Evolutionary conservation across 805 yeast species (phyloP), one percentile per base, ranked within the genome.

Genomic region (Blastobotrys americana): DNA sequence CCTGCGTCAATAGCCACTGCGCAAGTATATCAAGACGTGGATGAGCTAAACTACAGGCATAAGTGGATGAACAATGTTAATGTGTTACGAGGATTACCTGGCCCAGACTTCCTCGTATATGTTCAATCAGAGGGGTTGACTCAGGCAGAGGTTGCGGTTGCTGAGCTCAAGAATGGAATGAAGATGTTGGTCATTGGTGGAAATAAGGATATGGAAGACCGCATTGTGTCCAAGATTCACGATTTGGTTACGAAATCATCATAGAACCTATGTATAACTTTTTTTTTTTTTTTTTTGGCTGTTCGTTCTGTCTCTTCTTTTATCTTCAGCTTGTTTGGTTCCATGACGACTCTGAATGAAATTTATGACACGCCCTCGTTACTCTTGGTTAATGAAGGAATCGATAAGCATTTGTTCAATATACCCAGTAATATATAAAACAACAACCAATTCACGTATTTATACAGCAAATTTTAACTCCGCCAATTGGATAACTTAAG

Each of bases 21-120:
- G 37, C 19, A 42, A 15, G 19, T 21, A 16, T 8, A n/a, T 21
- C 15, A 41, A 5, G 44, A 41, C 10, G 15, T 15, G 17, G 40
- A 44, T 35, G 44, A 44, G 13, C 19, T 28, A n/a, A 23, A 41
- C 17, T 50, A 50, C 36, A 44, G 52, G n/a, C 48, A 56, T 15
- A 40, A 43, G 23, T 56, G 60, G 60, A 47, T 49, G 47, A 46
- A 49, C 31, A 37, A 40, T 21, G 54, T 51, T 18, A 49, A 48
- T n/a, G 18, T 52, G 5, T 42, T 56, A 38, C 38, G 55, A 25
- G 58, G 58, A 1, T 45, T 56, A 15, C 57, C 55, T 4, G 50
- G 46, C 2, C 60, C 60, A 2, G 58, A 56, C 41, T 51, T 37
- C 25, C 28, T 55, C 16, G 51, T 56, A 17, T 55, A 49, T 42